These are phyloP conservation scores for Dioscorea zingiberensis DNA, from an alignment of 106 monocot genomes.

Conservation along the genomic window DNA sequence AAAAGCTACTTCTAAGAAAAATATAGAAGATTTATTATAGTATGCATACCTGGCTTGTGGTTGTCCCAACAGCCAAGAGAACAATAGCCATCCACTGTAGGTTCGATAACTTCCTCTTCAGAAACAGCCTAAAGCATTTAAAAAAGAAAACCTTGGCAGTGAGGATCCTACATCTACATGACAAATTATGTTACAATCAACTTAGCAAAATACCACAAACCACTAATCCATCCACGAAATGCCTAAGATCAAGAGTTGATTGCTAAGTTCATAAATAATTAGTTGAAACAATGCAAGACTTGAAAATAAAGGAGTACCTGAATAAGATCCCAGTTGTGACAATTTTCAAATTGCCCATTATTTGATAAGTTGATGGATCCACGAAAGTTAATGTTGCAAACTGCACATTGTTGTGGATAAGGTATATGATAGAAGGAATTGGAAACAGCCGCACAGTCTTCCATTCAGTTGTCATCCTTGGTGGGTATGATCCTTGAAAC, in stretches of 20 bases:
- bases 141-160: not conserved
- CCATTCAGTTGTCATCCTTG: slow-evolving; percentile 92
- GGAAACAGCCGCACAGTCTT: slow-evolving; percentile 61
- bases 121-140: slow-evolving; percentile 59
- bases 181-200: too few relatives aligned
- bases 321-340: slow-evolving; percentile 92
- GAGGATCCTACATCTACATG: not conserved
- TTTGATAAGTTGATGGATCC: slow-evolving; percentile 96
- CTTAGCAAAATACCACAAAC: too few relatives aligned
- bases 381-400: slow-evolving; percentile 88
- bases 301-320: slow-evolving; percentile 36
- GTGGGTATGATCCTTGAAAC: slow-evolving; percentile 39
- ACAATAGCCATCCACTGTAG: slow-evolving; percentile 93
- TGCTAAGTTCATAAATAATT: not conserved
- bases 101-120: slow-evolving; percentile 70
- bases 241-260: too few relatives aligned
- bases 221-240: too few relatives aligned
- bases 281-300: not conserved
- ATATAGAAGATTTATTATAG: too few relatives aligned
- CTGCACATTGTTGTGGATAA: slow-evolving; percentile 95
- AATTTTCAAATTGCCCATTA: slow-evolving; percentile 97
- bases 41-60: slow-evolving; percentile 77
- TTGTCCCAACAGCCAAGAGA: slow-evolving; percentile 85
- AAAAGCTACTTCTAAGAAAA: too few relatives aligned
- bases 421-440: slow-evolving; percentile 88